Conservation (phyloP, 768 basidiomycete species). For the Lyophyllum atratum region DNA sequence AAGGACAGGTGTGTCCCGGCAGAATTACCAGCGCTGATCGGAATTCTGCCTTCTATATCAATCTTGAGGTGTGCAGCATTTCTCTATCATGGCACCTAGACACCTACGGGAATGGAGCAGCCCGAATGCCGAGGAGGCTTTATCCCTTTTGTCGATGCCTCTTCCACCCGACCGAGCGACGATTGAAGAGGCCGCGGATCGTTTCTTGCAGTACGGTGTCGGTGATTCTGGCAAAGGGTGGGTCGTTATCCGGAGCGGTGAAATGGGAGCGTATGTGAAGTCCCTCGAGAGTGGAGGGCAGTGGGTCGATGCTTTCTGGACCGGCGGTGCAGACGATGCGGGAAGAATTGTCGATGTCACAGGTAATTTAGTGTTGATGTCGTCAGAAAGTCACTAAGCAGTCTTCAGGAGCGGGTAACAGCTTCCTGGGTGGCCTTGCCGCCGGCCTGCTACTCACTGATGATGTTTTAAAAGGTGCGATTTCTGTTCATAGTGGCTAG, state of each 20-base stretch:
- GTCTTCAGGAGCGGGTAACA: slow-evolving; percentile 83
- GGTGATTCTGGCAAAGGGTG: slow-evolving; percentile 50
- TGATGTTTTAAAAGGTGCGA: slow-evolving; percentile 67
- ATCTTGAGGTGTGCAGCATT: slow-evolving; percentile 61
- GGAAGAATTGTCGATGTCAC: slow-evolving; percentile 78
- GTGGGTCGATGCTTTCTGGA: slow-evolving; percentile 84
- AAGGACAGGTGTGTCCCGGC: slow-evolving; percentile 81
- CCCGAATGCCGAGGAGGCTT: slow-evolving; percentile 87
- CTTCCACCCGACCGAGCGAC: slow-evolving; percentile 46
- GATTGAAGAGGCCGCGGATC: slow-evolving; percentile 68
- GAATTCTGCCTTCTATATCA: slow-evolving; percentile 57
- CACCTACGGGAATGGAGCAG: slow-evolving; percentile 34
- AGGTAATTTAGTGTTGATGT: slow-evolving; percentile 40
- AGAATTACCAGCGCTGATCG: slow-evolving; percentile 67
- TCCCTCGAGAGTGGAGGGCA: slow-evolving; percentile 34
- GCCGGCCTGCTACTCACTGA: slow-evolving; percentile 63
- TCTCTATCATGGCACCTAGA: background rate
- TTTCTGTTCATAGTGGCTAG: background rate
- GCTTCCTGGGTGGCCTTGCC: slow-evolving; percentile 82
- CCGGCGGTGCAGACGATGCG: slow-evolving; percentile 30
- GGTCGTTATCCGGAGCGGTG: slow-evolving; percentile 77
- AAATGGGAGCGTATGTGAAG: slow-evolving; percentile 68
- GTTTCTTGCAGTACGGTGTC: slow-evolving; percentile 63
- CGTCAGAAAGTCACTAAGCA: background rate
- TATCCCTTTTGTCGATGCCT: slow-evolving; percentile 60